Evolutionary conservation across 768 basidiomycete genomes (phyloP).

Genomic region (Russula compacta): DNA sequence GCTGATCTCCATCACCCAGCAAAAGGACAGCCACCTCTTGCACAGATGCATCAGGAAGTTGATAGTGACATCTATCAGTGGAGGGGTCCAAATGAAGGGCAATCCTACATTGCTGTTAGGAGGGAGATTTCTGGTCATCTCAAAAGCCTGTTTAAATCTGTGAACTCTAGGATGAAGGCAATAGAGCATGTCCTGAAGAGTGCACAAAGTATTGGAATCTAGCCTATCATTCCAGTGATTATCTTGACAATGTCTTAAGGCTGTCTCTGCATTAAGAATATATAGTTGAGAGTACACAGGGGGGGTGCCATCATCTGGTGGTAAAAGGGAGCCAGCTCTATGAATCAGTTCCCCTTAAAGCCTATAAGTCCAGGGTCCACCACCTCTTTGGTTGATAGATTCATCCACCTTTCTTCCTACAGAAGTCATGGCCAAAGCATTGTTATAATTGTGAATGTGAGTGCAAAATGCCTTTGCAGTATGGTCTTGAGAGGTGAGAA

Average conservation of each 20-base stretch:
- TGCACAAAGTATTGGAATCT: no score
- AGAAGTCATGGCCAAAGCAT: no score
- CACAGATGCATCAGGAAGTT: background rate
- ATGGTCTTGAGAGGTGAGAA: conserved; percentile 23
- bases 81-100: background rate
- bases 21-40: background rate
- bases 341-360: background rate
- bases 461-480: conserved; percentile 28
- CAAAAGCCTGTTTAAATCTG: background rate
- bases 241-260: no score
- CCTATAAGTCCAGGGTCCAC: background rate
- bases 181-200: no score
- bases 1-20: background rate
- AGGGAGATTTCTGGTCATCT: background rate
- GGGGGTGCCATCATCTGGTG: background rate
- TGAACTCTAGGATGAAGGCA: background rate
- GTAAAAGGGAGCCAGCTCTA: background rate
- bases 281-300: no score
- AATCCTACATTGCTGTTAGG: conserved; percentile 20
- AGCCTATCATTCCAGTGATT: no score
- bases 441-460: conserved; percentile 35
- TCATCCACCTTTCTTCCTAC: conserved; percentile 46
- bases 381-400: background rate
- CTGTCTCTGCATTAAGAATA: no score
- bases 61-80: background rate